These are phyloP conservation scores for Mrakia hoshinonis DNA, from an alignment of 768 basidiomycete genomes.

Conservation along the genomic window DNA sequence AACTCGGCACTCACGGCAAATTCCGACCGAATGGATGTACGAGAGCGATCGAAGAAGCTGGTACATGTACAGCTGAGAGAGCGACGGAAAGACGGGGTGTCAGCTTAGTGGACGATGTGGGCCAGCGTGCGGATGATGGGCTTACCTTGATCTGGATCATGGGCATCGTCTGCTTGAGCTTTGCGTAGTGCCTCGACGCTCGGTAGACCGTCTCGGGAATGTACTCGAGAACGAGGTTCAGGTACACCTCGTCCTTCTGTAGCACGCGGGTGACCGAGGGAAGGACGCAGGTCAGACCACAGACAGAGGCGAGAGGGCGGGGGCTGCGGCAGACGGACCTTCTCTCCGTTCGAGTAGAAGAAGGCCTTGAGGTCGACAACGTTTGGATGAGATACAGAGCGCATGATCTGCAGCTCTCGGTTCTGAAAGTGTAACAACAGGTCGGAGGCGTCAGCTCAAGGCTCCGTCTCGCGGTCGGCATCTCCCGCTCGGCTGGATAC, in stretches of 20 bases:
- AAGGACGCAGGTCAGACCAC: background rate
- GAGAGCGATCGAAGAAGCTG: conserved; percentile 95
- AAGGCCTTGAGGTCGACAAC: conserved; percentile 96
- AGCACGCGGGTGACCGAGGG: no score
- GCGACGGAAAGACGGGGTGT: background rate
- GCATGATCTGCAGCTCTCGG: conserved; percentile 98
- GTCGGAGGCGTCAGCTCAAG: background rate
- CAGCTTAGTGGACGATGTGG: background rate
- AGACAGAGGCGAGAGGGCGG: conserved; percentile 13
- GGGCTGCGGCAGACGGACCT: conserved; percentile 51
- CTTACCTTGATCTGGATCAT: conserved; percentile 95
- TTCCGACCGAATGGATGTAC: conserved; percentile 98
- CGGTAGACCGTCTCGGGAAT: conserved; percentile 99
- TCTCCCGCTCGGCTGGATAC: no score
- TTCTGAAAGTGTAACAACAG: conserved; percentile 51
- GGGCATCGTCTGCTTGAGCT: conserved; percentile 99
- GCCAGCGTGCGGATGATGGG: background rate
- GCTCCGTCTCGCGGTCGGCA: no score
- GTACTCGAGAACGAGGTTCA: conserved; percentile 98
- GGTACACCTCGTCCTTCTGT: conserved; percentile 99
- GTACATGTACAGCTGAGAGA: conserved; percentile 26
- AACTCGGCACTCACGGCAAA: conserved; percentile 66
- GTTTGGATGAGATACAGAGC: conserved; percentile 90
- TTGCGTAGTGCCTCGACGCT: conserved; percentile 95
- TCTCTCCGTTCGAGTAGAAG: conserved; percentile 99